Conservation (phyloP, 352 stramenopile species). For the Peronospora farinosa region DNA sequence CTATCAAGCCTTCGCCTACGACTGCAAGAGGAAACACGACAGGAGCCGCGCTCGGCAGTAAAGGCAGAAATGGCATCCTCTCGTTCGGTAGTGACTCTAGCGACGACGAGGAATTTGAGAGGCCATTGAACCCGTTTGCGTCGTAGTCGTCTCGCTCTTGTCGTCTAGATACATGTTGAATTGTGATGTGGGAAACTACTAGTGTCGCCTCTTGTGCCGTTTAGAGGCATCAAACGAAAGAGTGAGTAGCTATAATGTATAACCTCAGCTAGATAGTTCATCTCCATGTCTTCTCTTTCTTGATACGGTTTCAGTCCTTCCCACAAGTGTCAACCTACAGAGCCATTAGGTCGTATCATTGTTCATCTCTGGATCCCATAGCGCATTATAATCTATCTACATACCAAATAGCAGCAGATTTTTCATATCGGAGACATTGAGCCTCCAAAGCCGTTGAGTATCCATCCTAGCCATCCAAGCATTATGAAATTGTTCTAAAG, state of each 20-base stretch:
- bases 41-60: constrained; percentile 22
- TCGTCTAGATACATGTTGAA: constrained; percentile 12
- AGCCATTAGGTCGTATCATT: too few relatives aligned
- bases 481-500: too few relatives aligned
- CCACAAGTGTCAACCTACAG: too few relatives aligned
- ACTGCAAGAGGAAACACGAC: constrained; percentile 19
- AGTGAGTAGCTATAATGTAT: constrained; percentile 15
- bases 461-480: too few relatives aligned
- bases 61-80: constrained; percentile 28
- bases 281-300: too few relatives aligned
- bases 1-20: constrained; percentile 33
- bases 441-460: too few relatives aligned
- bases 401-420: too few relatives aligned
- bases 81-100: constrained; percentile 33
- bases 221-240: constrained; percentile 16
- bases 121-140: constrained; percentile 62
- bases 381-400: too few relatives aligned
- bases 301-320: too few relatives aligned
- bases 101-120: constrained; percentile 46
- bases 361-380: too few relatives aligned
- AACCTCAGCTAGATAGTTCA: too few relatives aligned
- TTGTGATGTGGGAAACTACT: constrained; percentile 20
- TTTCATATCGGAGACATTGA: too few relatives aligned
- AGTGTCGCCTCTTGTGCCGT: constrained; percentile 12
- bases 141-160: constrained; percentile 21